phyloP scores from a whole-genome alignment of 306 rosid genomes.

The Begonia masoniana region DNA sequence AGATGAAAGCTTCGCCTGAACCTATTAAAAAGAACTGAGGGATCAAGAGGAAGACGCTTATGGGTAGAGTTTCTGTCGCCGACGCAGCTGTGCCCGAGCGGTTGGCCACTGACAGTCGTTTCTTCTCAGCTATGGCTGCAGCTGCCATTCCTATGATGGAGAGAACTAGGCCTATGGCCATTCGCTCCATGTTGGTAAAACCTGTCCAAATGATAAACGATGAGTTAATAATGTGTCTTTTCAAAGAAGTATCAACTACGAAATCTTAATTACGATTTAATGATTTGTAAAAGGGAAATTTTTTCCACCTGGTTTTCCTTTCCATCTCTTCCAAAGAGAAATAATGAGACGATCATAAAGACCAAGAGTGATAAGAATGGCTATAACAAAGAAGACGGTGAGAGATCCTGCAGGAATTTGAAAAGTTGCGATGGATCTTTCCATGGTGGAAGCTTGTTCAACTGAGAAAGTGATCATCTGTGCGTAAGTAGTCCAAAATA shows the following conservation, averaged over 20 bases:
- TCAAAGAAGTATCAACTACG: no score
- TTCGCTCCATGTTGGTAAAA: slow-evolving; percentile 64
- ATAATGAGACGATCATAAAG: slow-evolving; percentile 63
- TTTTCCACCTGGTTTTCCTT: slow-evolving; percentile 59
- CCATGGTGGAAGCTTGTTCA: slow-evolving; percentile 90
- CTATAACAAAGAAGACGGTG: slow-evolving; percentile 73
- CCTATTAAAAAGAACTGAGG: slow-evolving; percentile 88
- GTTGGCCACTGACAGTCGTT: slow-evolving; percentile 52
- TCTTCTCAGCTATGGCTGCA: slow-evolving; percentile 50
- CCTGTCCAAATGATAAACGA: slow-evolving; percentile 23
- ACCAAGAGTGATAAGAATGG: slow-evolving; percentile 60
- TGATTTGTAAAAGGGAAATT: no score
- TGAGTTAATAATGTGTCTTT: no score
- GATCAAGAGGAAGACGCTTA: slow-evolving; percentile 62
- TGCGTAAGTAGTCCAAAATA: slow-evolving; percentile 86
- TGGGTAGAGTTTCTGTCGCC: slow-evolving; percentile 30
- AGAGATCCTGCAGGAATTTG: slow-evolving; percentile 89
- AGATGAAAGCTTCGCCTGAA: slow-evolving; percentile 90
- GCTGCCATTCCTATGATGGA: slow-evolving; percentile 65
- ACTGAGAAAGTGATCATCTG: slow-evolving; percentile 94
- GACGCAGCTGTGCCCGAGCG: neutral
- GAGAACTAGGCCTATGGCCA: slow-evolving; percentile 58
- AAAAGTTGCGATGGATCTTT: slow-evolving; percentile 45
- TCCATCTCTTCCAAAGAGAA: slow-evolving; percentile 74
- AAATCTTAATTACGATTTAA: no score